Conservation (phyloP, 2,329 filamentous ascomycete species). For the Fusarium sp. region DNA sequence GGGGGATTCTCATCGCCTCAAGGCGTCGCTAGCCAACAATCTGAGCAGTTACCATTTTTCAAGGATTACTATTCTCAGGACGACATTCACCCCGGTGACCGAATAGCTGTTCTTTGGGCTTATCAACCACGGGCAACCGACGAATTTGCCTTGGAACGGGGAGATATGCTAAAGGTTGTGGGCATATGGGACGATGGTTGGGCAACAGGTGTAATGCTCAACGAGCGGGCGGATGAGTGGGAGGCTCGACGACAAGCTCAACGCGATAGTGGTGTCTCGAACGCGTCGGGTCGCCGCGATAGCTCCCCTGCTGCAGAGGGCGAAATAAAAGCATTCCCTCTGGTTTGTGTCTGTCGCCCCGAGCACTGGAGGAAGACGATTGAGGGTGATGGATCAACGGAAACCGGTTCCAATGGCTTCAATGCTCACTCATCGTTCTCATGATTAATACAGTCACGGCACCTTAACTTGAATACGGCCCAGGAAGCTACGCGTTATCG, state of each 20-base stretch:
- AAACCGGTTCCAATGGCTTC: conserved; percentile 61
- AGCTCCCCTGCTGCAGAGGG: conserved; percentile 70
- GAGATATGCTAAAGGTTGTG: conserved; percentile 97
- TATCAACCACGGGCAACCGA: conserved; percentile 94
- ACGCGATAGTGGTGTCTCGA: conserved; percentile 92
- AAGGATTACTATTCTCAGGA: conserved; percentile 99
- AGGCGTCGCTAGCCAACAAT: conserved; percentile 85
- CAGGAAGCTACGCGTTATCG: conserved; percentile 29
- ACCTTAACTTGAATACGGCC: conserved; percentile 41
- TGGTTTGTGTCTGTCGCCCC: conserved; percentile 94
- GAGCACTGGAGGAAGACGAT: conserved; percentile 98
- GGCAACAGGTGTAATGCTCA: conserved; percentile 89
- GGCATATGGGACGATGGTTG: conserved; percentile 99
- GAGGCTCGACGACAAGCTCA: conserved; percentile 78
- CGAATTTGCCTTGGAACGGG: conserved; percentile 91
- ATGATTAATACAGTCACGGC: conserved; percentile 39
- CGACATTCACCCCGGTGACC: conserved; percentile 90
- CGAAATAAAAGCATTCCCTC: conserved; percentile 96
- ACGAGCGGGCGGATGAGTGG: conserved; percentile 88
- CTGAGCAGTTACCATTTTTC: conserved; percentile 94
- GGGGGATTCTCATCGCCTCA: conserved; percentile 84
- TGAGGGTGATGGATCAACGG: conserved; percentile 81
- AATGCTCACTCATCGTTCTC: conserved; percentile 37
- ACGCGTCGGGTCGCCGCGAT: conserved; percentile 71
- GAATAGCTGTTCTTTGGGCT: conserved; percentile 92